Evolutionary conservation across 495 filamentous ascomycete genomes (phyloP), one percentile per base, ranked within the genome.

Genomic region (Aspergillus ellipticus): DNA sequence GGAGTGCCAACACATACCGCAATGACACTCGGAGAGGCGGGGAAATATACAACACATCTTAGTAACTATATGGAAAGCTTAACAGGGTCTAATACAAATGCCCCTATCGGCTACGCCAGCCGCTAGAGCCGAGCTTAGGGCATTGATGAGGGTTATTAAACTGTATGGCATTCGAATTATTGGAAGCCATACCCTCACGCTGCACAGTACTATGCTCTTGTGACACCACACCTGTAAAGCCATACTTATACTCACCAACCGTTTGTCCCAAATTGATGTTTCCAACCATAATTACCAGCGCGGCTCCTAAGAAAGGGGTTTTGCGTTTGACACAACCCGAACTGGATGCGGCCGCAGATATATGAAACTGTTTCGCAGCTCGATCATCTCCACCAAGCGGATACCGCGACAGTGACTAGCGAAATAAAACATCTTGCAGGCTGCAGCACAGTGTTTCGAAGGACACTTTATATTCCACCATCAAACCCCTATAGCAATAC

Each of bases 201-300:
- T 17, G 31, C 4, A 8, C 15, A 53, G 51, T 10, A 41, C 51
- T 2, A 53, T 53, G 51, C 19, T 53, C 10, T 43, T 53, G 26
- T 19, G 22, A 53, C 37, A 43, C 24, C 4, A 21, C 24, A 11
- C 51, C 39, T 6, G 17, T 43, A 1, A 29, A 39, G 51, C 24
- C 22, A 13, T 53, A 39, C 17, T 17, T 53, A 26, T 17, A 28
- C 3, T 26, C 51, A 3, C 11, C 42, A 20, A n/a, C 35, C 10
- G 22, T 53, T 17, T 39, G 51, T 2, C 51, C 51, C 20, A 53
- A 26, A 6, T 7, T 28, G 6, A 50, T 50, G n/a, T 17, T 50
- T 2, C 48, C 26, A n/a, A 16, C 10, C 10, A 28, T 50, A 16
- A 21, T 50, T 35, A 17, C 48, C 9, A 50, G 48, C 15, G 13